These are phyloP conservation scores for Zygotorulaspora florentina DNA, from an alignment of 805 yeast species.

Conservation along the genomic window DNA sequence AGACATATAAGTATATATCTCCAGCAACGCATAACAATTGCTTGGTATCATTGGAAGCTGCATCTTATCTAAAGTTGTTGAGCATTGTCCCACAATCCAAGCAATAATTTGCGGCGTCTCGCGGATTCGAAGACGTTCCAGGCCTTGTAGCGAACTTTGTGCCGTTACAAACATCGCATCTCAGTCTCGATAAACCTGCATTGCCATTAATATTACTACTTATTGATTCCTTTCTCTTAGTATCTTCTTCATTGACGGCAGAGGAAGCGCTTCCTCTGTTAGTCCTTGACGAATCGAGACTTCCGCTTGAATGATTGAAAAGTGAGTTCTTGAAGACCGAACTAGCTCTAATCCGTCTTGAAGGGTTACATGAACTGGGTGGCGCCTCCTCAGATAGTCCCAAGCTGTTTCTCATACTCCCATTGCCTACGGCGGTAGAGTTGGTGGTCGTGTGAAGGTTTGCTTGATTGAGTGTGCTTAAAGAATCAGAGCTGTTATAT, in stretches of 20 bases:
- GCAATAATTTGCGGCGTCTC: conserved; percentile 21
- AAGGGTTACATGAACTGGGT: neutral
- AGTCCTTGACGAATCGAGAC: conserved; percentile 12
- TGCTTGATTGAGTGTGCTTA: conserved; percentile 1
- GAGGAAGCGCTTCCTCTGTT: conserved; percentile 13
- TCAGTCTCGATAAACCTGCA: conserved; percentile 6
- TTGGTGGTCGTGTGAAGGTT: neutral
- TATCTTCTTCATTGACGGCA: conserved; percentile 3
- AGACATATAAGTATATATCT: neutral
- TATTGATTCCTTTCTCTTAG: conserved; percentile 1
- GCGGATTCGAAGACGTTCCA: conserved; percentile 7
- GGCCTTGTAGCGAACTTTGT: conserved; percentile 19
- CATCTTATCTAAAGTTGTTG: conserved; percentile 22
- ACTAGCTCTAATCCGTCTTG: conserved; percentile 14
- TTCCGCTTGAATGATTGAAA: conserved; percentile 16
- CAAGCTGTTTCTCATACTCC: neutral
- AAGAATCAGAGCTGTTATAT: conserved; percentile 8
- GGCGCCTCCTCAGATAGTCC: neutral
- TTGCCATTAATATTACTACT: conserved; percentile 1
- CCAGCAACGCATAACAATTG: neutral
- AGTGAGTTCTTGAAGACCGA: conserved; percentile 15
- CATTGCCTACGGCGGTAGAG: neutral
- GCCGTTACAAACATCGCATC: conserved; percentile 30
- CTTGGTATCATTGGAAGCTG: neutral
- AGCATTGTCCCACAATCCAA: conserved; percentile 29